Percentiles rank a stretch among this genome's conserved stretches.
phyloP scores from a whole-genome alignment of 257 asterid genomes.

The Eucommia ulmoides region DNA sequence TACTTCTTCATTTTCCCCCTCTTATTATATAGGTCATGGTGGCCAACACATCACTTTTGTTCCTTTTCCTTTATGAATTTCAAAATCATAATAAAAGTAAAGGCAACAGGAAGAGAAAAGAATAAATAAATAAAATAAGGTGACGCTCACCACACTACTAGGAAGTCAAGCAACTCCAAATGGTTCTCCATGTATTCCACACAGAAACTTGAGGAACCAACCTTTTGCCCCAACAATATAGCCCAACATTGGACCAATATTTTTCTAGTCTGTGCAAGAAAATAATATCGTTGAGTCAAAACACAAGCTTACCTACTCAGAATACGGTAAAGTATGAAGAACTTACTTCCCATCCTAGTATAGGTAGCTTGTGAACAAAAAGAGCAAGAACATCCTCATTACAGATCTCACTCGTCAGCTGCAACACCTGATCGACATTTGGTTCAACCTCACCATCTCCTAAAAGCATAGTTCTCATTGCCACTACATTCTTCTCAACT shows the following conservation, averaged over 20 bases:
- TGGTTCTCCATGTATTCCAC: conserved; percentile 86
- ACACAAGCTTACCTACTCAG: background rate
- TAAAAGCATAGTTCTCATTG: conserved; percentile 72
- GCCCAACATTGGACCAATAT: conserved; percentile 88
- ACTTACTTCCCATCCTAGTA: conserved; percentile 98
- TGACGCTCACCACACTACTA: conserved; percentile 70
- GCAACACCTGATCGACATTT: conserved; percentile 61
- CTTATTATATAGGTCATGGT: too few species aligned
- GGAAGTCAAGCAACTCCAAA: conserved; percentile 90
- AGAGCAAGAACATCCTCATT: conserved; percentile 79
- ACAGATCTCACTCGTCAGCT: conserved; percentile 70
- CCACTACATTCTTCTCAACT: conserved; percentile 83
- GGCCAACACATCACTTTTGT: too few species aligned
- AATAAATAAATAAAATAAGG: background rate
- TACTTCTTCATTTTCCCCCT: too few species aligned
- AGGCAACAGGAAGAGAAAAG: conserved; percentile 2
- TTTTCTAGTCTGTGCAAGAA: conserved; percentile 66
- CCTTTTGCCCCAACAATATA: conserved; percentile 81
- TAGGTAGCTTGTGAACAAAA: conserved; percentile 74
- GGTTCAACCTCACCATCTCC: conserved; percentile 96
- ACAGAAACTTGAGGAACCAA: conserved; percentile 52
- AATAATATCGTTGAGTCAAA: conserved; percentile 15
- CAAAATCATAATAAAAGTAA: too few species aligned
- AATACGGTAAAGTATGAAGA: conserved; percentile 1
- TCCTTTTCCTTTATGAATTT: too few species aligned